Evolutionary conservation across 352 stramenopile genomes (phyloP), one percentile per base, ranked within the genome.

Genomic region (Pythium pectinolyticum): DNA sequence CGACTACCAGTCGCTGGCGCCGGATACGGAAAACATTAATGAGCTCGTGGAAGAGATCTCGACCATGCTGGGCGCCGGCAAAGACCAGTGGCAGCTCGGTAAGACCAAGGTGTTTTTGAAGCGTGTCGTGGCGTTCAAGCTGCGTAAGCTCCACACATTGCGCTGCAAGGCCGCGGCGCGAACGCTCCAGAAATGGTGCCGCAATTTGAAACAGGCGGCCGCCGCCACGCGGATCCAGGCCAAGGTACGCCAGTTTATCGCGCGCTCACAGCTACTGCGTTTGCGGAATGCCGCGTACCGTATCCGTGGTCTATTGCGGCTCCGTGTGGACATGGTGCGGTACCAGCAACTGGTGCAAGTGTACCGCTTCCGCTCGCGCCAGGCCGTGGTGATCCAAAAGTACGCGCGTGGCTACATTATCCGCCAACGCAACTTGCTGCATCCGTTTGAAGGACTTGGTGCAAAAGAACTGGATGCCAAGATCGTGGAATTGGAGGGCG

Each of bases 51-150:
- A 91, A 52, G 74, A 90, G 53, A 94, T 96, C 41, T 96, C 88
- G 31, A 80, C 80, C 0, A 94, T 94, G 57, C 66, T 96, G 32
- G 88, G 88, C 19, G 86, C 86, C 6, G 85, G 86, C 1, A 95
- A 96, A 67, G 88, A 95, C 31, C 78, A 96, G 51, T 96, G 88
- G 88, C 88, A 96, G 53, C 67, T 96, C 22, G 88, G 88, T 0
- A 94, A 90, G 53, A 93, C 84, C 6, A 96, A 96, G 61, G 85
- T 96, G 11, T 96, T 96, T 49, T 55, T 96, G 28, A 95, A 94
- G 60, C 69, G 88, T 46, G 72, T 61, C 1, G 78, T 96, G 24
- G 84, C 88, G 1, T 78, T 91, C 49, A 96, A 96, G 64, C 53
- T 95, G 24, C 81, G 84, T 19, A 90, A 92, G 48, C 71, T 96